Base-by-base conservation (phyloP, 2,329 filamentous ascomycete genomes). In the Diplocarpon rosae region DNA sequence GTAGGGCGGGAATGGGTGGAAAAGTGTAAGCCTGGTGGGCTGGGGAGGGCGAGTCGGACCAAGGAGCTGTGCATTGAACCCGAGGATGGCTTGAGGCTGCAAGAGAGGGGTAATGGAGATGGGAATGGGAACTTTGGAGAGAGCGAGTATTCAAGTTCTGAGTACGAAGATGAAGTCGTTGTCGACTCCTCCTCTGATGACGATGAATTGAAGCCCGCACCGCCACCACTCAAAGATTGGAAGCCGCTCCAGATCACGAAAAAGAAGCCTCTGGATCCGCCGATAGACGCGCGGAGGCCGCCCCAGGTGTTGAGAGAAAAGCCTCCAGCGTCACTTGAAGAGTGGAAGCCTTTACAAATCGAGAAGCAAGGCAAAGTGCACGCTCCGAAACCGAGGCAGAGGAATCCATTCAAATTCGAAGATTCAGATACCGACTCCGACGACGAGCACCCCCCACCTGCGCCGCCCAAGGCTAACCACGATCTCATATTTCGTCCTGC, bases 281-380 rank as follows among this genome's bases (percentile, higher is more conserved):
- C n/a, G n/a, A n/a, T n/a, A n/a, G n/a, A n/a, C n/a, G n/a, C n/a
- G n/a, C n/a, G n/a, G n/a, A n/a, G n/a, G n/a, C n/a, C n/a, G n/a
- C n/a, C n/a, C n/a, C n/a, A n/a, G n/a, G n/a, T n/a, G n/a, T n/a
- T n/a, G n/a, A n/a, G n/a, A n/a, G n/a, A n/a, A n/a, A n/a, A n/a
- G n/a, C n/a, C n/a, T n/a, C n/a, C n/a, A 1, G 47, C 49, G 7
- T 47, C 51, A 4, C 33, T 48, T 15, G 50, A 52, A 17, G 45
- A 50, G 29, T 20, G 20, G 11, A 48, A 48, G 15, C 33, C 31
- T 12, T 14, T 43, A 4, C 14, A 17, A 27, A 32, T 27, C 8
- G 17, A 5, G 13, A 34, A 37, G 34, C 11, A 36, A 13, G 27
- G n/a, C 24, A 24, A 24, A 7, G 20, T 24, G 20, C 20, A 24